Evolutionary conservation across 208 protist genomes (phyloP).

Genomic region (Crithidia mellificae): DNA sequence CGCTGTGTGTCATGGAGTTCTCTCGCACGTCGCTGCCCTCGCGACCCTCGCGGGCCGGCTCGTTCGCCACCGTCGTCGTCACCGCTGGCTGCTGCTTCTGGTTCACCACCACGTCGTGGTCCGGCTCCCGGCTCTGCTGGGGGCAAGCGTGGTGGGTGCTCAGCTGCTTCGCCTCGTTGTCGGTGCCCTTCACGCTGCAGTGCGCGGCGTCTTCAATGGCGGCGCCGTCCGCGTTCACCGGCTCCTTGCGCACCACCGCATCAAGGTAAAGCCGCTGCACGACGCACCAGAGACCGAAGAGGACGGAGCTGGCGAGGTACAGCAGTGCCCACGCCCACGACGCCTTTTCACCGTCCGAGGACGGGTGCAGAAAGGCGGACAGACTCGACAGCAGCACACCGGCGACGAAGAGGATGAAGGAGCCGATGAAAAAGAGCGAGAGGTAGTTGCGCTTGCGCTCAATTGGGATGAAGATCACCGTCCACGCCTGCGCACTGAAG

Average conservation of each 20-base stretch:
- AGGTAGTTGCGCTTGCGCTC: conserved; percentile 77
- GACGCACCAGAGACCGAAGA: conserved; percentile 82
- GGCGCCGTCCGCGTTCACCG: neutral
- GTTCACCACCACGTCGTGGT: conserved; percentile 1
- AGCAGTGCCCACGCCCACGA: conserved; percentile 66
- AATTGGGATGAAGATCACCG: conserved; percentile 65
- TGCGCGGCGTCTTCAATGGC: neutral
- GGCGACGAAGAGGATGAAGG: conserved; percentile 67
- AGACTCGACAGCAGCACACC: conserved; percentile 64
- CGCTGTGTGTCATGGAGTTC: neutral
- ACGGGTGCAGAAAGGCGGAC: conserved; percentile 45
- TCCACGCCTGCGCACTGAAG: conserved; percentile 81
- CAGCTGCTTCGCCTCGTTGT: neutral
- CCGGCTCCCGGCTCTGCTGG: conserved; percentile 1
- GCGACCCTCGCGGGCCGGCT: conserved; percentile 3
- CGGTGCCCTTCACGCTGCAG: conserved; percentile 9
- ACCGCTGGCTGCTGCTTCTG: no score
- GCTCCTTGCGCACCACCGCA: conserved; percentile 39
- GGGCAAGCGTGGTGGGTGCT: neutral
- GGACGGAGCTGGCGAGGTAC: conserved; percentile 69
- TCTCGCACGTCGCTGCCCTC: conserved; percentile 4
- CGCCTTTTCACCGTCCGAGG: conserved; percentile 17
- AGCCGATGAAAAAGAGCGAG: conserved; percentile 64
- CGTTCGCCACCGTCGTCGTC: conserved; percentile 1
- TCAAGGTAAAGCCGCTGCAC: conserved; percentile 84